Evolutionary conservation across 352 stramenopile species (phyloP), one percentile per base, ranked within the genome.

Genomic region (Pythium aquatile): DNA sequence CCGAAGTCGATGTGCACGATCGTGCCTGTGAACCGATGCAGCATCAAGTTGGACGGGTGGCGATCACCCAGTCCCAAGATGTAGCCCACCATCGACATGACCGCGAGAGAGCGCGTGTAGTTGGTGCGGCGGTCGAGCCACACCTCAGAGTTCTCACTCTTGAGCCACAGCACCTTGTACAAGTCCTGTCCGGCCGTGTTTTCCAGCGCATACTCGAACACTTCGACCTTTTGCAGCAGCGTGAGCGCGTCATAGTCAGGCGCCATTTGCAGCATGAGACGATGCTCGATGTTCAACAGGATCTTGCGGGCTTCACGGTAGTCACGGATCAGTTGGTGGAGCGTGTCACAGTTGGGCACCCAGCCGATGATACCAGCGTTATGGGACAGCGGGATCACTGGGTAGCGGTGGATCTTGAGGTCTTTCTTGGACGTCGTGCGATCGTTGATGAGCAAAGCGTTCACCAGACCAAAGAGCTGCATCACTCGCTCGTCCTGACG

Each of bases 61-160:
- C 98, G 87, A 86, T 99, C 98, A 10, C 98, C 98, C 55, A 99
- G 87, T 53, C 98, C 98, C 46, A 99, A 78, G 65, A 99, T 99
- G 70, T 99, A 99, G 13, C 98, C 98, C 26, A 99, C 98, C 93
- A 99, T 99, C 46, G 91, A 99, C 97, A 99, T 99, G 16, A 99
- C 97, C 2, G 98, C 98, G 20, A 99, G 79, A 54, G 94, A 98
- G 1, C 97, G 87, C 24, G 98, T 99, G 68, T 98, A 99, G 73
- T 99, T 99, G 35, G 96, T 98, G 20, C 98, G 87, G 10, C 97
- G 90, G 55, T 99, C 97, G 10, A 99, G 84, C 98, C 98, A 99
- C 60, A 99, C 92, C 64, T 99, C 98, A 68, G 96, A 99, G 76
- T 99, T 98, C 66, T 97, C 96, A 52, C 90, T 99, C 80, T 99